These are phyloP conservation scores for Jamesozyma spencerorum DNA, from an alignment of 805 yeast species.

Conservation along the genomic window DNA sequence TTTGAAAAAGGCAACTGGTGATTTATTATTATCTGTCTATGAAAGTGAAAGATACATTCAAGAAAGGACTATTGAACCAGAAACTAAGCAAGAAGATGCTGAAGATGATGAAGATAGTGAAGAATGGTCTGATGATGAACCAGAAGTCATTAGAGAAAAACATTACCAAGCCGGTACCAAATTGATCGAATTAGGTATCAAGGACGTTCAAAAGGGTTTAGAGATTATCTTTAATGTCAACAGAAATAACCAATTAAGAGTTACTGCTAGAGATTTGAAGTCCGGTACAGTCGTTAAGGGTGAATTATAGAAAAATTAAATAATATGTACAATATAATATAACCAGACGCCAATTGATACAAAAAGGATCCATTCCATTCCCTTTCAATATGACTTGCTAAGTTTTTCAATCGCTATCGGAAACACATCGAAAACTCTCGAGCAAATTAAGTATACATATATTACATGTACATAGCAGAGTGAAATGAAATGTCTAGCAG, in stretches of 20 bases:
- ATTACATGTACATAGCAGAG: too few species aligned
- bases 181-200: conserved; percentile 70
- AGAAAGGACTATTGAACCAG: conserved; percentile 68
- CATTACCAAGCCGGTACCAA: conserved; percentile 62
- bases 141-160: conserved; percentile 72
- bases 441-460: too few species aligned
- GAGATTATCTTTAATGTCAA: conserved; percentile 51
- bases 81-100: conserved; percentile 43
- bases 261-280: conserved; percentile 55
- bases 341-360: background rate
- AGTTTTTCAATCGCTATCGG: too few species aligned
- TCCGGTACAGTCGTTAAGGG: conserved; percentile 50
- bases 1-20: conserved; percentile 51
- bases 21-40: conserved; percentile 60
- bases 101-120: conserved; percentile 43
- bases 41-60: conserved; percentile 81
- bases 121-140: conserved; percentile 64
- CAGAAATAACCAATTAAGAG: conserved; percentile 51
- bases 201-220: conserved; percentile 58
- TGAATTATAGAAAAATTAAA: conserved; percentile 29
- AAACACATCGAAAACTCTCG: too few species aligned
- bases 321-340: conserved; percentile 1
- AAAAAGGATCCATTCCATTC: too few species aligned
- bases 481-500: too few species aligned
- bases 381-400: too few species aligned